Conservation (phyloP, 2,329 filamentous ascomycete species). For the Domatiomyces catenatus region DNA sequence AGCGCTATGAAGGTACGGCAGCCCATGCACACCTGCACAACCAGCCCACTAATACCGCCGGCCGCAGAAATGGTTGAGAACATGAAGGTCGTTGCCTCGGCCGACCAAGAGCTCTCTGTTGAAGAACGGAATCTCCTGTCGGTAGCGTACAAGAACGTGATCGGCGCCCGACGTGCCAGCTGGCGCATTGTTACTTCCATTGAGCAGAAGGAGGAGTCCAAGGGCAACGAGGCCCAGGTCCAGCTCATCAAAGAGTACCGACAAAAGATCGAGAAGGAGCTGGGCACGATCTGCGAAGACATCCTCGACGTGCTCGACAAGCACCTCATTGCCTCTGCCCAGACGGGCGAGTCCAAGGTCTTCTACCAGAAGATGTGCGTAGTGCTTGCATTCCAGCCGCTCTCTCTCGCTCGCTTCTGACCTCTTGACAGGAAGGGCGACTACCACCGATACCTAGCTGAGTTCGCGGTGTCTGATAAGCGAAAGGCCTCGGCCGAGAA, state of each 20-base stretch:
- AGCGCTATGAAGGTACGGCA: conserved; percentile 94
- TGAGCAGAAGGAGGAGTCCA: conserved; percentile 98
- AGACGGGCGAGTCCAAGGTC: conserved; percentile 95
- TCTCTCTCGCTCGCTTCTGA: neutral
- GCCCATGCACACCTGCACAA: conserved; percentile 17
- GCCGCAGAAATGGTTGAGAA: conserved; percentile 92
- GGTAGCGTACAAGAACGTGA: conserved; percentile 98
- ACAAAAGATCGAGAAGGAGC: conserved; percentile 92
- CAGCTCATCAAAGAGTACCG: conserved; percentile 93
- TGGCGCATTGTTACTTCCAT: conserved; percentile 98
- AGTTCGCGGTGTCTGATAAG: conserved; percentile 88
- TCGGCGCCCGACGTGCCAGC: conserved; percentile 87
- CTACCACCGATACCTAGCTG: conserved; percentile 96
- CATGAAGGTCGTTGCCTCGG: conserved; percentile 96
- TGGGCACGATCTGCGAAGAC: conserved; percentile 95
- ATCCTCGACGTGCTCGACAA: conserved; percentile 89
- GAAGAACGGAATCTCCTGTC: conserved; percentile 96
- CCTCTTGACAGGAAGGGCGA: conserved; percentile 71
- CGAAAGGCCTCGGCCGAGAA: conserved; percentile 88
- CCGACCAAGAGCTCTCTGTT: conserved; percentile 67
- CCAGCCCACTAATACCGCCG: conserved; percentile 3
- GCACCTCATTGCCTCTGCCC: conserved; percentile 84
- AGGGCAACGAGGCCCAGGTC: conserved; percentile 88
- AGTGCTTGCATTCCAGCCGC: conserved; percentile 1
- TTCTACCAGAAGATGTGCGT: conserved; percentile 99